Conservation (phyloP, 148 eudicot genomes). For the Chenopodium album region DNA sequence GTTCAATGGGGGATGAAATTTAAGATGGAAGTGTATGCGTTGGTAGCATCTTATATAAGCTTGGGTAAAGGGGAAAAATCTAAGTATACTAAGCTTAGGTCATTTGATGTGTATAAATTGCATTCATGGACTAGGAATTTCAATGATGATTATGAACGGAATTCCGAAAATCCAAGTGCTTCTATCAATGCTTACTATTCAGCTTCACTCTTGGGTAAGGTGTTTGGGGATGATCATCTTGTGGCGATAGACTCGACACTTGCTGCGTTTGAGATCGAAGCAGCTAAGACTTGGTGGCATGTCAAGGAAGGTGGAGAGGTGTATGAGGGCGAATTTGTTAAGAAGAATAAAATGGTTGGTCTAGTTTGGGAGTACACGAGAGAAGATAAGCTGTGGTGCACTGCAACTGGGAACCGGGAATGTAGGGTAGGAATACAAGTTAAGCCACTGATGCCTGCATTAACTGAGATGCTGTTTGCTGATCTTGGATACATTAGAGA, state of each 20-base stretch:
- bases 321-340: conserved; percentile 52
- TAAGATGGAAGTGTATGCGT: conserved; percentile 64
- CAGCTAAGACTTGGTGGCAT: conserved; percentile 89
- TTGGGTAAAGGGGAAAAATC: conserved; percentile 49
- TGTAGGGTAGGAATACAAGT: conserved; percentile 80
- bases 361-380: conserved; percentile 73
- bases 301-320: conserved; percentile 46
- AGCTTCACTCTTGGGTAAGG: conserved; percentile 82
- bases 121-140: conserved; percentile 95
- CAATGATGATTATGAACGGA: conserved; percentile 74
- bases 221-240: conserved; percentile 77
- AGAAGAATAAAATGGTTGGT: conserved; percentile 56
- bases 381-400: conserved; percentile 77
- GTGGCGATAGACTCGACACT: conserved; percentile 61
- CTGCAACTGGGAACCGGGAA: conserved; percentile 66
- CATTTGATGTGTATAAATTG: conserved; percentile 77
- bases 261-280: conserved; percentile 60
- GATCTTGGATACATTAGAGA: conserved; percentile 50
- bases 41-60: conserved; percentile 81
- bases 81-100: conserved; percentile 58
- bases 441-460: conserved; percentile 54
- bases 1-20: conserved; percentile 79
- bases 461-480: conserved; percentile 61
- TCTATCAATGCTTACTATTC: conserved; percentile 82
- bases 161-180: conserved; percentile 81